A percentile compares a stretch with the other conserved stretches of the same genome.
phyloP scores from a whole-genome alignment of 139 green algal species.

The Micromonas commoda region DNA sequence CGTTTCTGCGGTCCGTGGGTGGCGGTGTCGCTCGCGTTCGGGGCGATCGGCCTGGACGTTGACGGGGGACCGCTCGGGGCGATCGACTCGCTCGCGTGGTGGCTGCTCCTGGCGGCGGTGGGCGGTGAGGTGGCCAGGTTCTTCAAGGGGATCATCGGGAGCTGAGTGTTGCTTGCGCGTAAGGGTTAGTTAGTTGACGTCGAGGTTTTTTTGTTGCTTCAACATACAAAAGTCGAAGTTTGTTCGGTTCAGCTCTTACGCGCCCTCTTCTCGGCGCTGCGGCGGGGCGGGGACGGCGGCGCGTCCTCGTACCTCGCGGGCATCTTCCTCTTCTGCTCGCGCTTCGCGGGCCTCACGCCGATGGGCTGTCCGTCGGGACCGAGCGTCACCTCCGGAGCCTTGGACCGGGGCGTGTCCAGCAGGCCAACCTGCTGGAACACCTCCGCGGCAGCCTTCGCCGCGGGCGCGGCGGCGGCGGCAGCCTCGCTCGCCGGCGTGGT shows the following conservation, averaged over 20 bases:
- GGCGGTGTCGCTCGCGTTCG: neutral
- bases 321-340: neutral
- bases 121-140: neutral
- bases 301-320: neutral
- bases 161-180: no score
- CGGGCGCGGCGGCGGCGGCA: neutral
- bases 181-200: neutral
- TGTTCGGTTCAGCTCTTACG: neutral
- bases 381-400: neutral
- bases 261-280: neutral
- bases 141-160: neutral
- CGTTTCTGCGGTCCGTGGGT: slow-evolving; percentile 23
- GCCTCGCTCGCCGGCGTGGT: neutral
- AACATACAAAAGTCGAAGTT: no score
- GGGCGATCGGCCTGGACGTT: neutral
- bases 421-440: neutral
- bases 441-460: neutral
- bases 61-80: neutral
- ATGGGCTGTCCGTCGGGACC: neutral
- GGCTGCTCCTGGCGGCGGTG: neutral
- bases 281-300: neutral
- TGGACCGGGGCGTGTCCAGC: neutral
- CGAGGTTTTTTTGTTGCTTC: neutral
- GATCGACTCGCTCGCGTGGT: slow-evolving; percentile 1
- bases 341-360: neutral